A percentile compares a stretch with the other conserved stretches of the same genome.
These are phyloP conservation scores for Monosporozyma aerobia DNA, from an alignment of 805 yeast genomes.

Conservation along the genomic window DNA sequence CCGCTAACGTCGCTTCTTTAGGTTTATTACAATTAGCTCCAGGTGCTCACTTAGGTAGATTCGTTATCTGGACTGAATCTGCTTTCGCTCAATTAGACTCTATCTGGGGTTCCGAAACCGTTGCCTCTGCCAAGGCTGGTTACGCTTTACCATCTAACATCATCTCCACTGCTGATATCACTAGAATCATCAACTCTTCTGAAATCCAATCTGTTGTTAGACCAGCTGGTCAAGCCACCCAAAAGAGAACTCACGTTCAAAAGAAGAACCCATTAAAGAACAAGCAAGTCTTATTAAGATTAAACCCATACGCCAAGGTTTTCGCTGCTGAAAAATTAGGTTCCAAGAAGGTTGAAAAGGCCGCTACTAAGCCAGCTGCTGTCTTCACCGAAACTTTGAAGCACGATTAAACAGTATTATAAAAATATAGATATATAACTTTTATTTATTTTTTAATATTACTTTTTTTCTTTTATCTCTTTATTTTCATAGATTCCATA, in stretches of 20 bases:
- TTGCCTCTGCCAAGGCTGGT: constrained; percentile 75
- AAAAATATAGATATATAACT: constrained; percentile 5
- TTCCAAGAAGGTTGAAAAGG: constrained; percentile 62
- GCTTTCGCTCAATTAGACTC: constrained; percentile 96
- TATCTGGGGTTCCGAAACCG: constrained; percentile 90
- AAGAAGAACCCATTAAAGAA: constrained; percentile 99
- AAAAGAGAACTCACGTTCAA: constrained; percentile 89
- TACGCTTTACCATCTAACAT: constrained; percentile 92
- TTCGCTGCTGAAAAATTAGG: constrained; percentile 87
- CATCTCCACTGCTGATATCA: constrained; percentile 89
- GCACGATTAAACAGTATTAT: constrained; percentile 38
- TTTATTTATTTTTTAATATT: background rate
- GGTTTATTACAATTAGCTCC: constrained; percentile 98
- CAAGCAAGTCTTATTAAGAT: constrained; percentile 95
- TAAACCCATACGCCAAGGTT: constrained; percentile 99
- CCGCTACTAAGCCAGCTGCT: constrained; percentile 63
- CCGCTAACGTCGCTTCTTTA: constrained; percentile 82
- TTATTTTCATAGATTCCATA: background rate
- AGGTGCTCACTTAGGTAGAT: constrained; percentile 99
- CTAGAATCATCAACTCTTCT: constrained; percentile 97
- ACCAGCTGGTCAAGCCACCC: constrained; percentile 90
- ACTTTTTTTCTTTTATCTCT: background rate
- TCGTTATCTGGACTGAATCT: constrained; percentile 98
- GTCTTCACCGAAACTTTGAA: constrained; percentile 59
- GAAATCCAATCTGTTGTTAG: constrained; percentile 96